Base-by-base conservation (phyloP, 139 green algal genomes). In the Volvox reticuliferus region DNA sequence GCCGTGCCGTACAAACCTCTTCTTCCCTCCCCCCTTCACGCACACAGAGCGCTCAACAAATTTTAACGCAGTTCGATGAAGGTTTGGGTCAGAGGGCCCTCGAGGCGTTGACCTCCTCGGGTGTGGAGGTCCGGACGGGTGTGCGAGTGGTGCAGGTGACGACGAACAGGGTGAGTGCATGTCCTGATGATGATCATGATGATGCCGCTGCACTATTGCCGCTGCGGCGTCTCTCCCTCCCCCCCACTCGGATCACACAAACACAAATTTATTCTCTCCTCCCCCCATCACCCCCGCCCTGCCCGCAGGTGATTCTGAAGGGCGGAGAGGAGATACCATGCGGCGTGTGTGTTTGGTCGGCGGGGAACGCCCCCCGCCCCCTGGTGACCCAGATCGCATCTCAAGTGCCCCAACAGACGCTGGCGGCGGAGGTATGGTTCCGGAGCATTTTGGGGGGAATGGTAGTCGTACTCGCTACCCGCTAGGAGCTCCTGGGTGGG, bases 291-390 rank as follows among this genome's bases (percentile, higher is more conserved):
- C 44, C 5, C 44, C 44, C 44, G 9, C 44, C 44, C 44, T 55
- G 9, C 50, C 50, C 6, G 26, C 89, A 92, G 89, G 89, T 92
- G 21, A 36, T 86, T 21, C 63, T 92, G 2, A 91, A 93, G 82
- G 88, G 61, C 0, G 88, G 89, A 18, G 91, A 95, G 84, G 37
- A 87, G 68, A 78, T 96, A 75, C 65, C 91, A 19, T 96, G 95
- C 62, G 95, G 95, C 80, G 73, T 97, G 76, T 96, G 93, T 55
- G 90, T 97, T 62, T 97, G 95, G 95, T 91, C 65, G 33, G 93
- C 94, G 36, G 95, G 95, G 93, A 94, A 94, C 36, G 86, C 92
- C 12, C 83, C 90, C 12, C 92, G 92, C 0, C 92, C 91, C 16
- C 69, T 94, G 87, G 91, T 93, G 71, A 69, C 24, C 24, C 83